Base-by-base conservation (phyloP, 345 rosid species). In the Lepidium aucheri region DNA sequence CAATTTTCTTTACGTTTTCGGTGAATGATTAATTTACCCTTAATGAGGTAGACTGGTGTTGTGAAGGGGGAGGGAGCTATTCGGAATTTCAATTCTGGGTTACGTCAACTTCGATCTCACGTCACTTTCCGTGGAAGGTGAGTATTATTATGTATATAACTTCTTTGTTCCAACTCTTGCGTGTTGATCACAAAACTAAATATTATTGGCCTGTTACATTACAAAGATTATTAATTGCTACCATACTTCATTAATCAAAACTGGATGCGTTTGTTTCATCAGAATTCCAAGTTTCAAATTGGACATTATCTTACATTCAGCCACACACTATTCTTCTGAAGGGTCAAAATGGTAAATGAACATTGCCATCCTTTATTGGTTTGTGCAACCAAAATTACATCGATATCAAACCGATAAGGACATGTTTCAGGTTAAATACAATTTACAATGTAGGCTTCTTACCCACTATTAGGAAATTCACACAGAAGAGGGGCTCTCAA, bases 51-150 rank as follows among this genome's bases (percentile, higher is more conserved):
- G 14, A 9, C 22, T 30, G 36, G 14, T 39, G n/a, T 34, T 6
- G 41, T 39, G 17, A n/a, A 36, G 7, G 36, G 9, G 3, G 7
- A 43, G 32, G 68, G 63, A 4, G 8, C 4, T 43, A 74, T 60
- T 20, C 65, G 70, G 69, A 68, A 53, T 30, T 35, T 18, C 12
- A 8, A 8, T 13, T 55, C 54, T 14, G 42, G 65, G 18, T 50
- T 47, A 13, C 72, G 72, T 80, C 73, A 57, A 73, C 65, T 59
- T 74, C 15, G 36, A 59, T 79, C 81, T 81, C 42, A 68, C 63
- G 78, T 81, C 80, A 81, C 87, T 78, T 83, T 78, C 76, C 72
- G 52, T 63, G 80, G 80, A 60, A 78, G 85, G 86, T 83, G 78
- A 41, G 49, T 3, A 70, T 63, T 67, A n/a, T n/a, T n/a, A n/a